A percentile compares a stretch with the other conserved stretches of the same genome.
These are phyloP conservation scores for Apophysomyces ossiformis DNA, from an alignment of 371 early-diverging fungal species.

Conservation along the genomic window DNA sequence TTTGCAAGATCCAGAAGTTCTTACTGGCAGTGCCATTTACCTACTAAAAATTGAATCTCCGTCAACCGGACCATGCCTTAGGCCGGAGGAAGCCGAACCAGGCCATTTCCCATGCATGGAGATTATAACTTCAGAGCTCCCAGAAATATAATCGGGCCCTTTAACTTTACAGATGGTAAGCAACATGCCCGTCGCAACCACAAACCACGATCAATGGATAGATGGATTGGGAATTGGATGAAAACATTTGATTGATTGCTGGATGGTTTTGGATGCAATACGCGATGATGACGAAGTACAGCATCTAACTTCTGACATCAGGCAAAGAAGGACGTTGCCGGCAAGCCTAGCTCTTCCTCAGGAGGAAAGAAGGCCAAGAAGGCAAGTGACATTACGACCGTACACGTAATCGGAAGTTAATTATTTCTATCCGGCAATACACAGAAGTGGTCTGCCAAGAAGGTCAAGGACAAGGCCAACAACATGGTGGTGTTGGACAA, in stretches of 20 bases:
- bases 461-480: constrained; percentile 97
- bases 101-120: not conserved
- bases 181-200: not conserved
- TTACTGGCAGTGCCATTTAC: too few relatives aligned
- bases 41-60: not conserved
- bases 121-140: not conserved
- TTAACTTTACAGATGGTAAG: constrained; percentile 12
- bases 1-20: too few relatives aligned
- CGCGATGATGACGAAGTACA: not conserved
- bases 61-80: not conserved
- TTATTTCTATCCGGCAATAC: not conserved
- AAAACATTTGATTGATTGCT: not conserved
- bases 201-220: not conserved
- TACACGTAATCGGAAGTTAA: constrained; percentile 8
- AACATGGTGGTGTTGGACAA: constrained; percentile 94
- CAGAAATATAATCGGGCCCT: constrained; percentile 1
- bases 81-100: constrained; percentile 1
- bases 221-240: constrained; percentile 7
- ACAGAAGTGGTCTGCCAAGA: constrained; percentile 95
- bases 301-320: constrained; percentile 26
- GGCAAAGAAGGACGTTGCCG: constrained; percentile 73
- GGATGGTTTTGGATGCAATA: not conserved
- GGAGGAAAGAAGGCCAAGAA: constrained; percentile 93
- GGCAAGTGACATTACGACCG: constrained; percentile 30
- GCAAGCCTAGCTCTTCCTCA: constrained; percentile 68